A percentile compares a stretch with the other conserved stretches of the same genome.
Evolutionary conservation across 2,329 filamentous ascomycete species (phyloP).

Genomic region (Colletotrichum abscissum): DNA sequence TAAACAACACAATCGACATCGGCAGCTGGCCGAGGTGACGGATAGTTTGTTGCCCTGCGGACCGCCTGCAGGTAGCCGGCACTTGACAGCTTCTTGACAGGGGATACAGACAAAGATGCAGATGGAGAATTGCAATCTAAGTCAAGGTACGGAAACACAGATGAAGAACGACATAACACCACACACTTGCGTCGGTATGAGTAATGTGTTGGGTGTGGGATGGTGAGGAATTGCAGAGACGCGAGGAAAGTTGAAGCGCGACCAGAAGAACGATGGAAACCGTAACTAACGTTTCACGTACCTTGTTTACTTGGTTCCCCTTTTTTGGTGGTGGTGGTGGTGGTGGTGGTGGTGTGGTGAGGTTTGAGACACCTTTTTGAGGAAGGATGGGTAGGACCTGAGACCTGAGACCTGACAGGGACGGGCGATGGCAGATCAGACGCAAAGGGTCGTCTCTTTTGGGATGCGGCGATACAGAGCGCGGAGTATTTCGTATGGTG

Average conservation of each 20-base stretch:
- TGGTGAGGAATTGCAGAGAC: neutral
- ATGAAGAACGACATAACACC: neutral
- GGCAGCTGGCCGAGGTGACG: neutral
- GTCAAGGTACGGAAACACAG: neutral
- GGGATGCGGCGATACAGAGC: neutral
- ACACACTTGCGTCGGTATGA: neutral
- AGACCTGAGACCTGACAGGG: constrained; percentile 20
- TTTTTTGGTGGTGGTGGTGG: neutral
- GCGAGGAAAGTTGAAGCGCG: neutral
- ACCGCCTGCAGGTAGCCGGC: constrained; percentile 27
- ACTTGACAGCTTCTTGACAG: constrained; percentile 32
- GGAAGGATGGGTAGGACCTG: neutral
- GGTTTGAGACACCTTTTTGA: constrained; percentile 9
- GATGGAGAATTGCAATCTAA: neutral
- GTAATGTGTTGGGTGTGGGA: too few relatives aligned
- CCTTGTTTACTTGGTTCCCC: constrained; percentile 1
- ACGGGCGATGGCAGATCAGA: constrained; percentile 21
- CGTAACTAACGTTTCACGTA: neutral
- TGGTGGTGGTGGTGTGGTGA: neutral
- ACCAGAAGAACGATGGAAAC: neutral
- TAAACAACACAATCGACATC: neutral
- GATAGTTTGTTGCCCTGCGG: constrained; percentile 12
- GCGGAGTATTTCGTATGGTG: neutral
- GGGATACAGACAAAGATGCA: constrained; percentile 3
- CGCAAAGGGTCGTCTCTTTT: constrained; percentile 10